Evolutionary conservation across 805 yeast genomes (phyloP), one percentile per base, ranked within the genome.

Genomic region (Ogataea salicorniae): DNA sequence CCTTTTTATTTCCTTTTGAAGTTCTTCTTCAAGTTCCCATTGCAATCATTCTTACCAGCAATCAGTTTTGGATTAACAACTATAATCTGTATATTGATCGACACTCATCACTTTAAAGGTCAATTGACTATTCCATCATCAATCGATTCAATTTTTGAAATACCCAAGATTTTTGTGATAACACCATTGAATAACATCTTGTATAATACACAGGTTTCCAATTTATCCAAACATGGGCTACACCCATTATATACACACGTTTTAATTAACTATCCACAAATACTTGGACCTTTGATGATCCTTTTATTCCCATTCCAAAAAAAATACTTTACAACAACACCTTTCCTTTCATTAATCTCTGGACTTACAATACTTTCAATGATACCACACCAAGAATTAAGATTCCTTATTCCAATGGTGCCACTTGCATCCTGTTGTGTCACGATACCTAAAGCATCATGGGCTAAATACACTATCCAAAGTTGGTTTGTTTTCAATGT

Each of bases 381-480:
- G 0, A 74, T 89, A 20, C 95, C 95, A 15, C 99, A 94, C 63
- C 99, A 94, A 64, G 99, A 94, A 61, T 72, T 89, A n/a, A 71
- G 99, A 45, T 94, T 94, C 61, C 66, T 95, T 39, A 61, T 82
- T 0, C 98, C 99, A 0, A 60, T 84, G 18, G 69, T 86, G 1
- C 97, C 99, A 0, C 67, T 91, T 11, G 60, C 80, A 8, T 76
- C 83, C 49, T 73, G 82, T 15, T 77, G 87, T 47, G 69, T 80
- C 4, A 39, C 53, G 7, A 53, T 61, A 14, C 50, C 56, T 26
- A 42, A 48, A 36, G 11, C 42, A 14, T 45, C 31, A 23, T 42
- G 29, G 22, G 53, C 63, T 7, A 53, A 64, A 4, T 36, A 61
- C 4, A 46, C 70, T 4, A 53, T 73, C 16, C 57, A 63, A 33